Conservation (phyloP, 31 red algal genomes). For the Bonnemaisonia californica region DNA sequence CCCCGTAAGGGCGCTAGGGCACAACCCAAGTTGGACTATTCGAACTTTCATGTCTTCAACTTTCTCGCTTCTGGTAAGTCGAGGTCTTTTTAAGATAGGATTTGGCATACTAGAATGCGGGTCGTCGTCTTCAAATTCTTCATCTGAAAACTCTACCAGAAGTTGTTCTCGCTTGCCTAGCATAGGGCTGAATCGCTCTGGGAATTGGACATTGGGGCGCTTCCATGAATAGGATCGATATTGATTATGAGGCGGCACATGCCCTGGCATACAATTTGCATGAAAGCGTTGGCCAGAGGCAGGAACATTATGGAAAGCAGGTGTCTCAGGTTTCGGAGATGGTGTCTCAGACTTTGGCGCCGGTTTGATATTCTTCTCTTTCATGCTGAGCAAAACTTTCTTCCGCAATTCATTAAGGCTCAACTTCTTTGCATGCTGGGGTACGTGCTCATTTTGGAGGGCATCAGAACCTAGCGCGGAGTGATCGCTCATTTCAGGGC, state of each 20-base stretch:
- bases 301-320: not conserved
- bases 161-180: not conserved
- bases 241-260: no score
- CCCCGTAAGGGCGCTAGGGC: slow-evolving; percentile 24
- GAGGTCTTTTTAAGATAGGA: not conserved
- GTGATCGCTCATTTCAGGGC: no score
- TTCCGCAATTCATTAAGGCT: not conserved
- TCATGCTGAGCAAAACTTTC: slow-evolving; percentile 23
- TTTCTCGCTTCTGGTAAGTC: not conserved
- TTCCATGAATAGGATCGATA: no score
- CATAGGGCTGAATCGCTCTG: not conserved
- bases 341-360: not conserved
- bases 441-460: no score
- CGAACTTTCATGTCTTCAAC: slow-evolving; percentile 60
- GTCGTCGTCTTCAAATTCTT: slow-evolving; percentile 30
- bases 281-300: no score
- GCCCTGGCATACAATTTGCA: no score
- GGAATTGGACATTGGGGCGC: not conserved
- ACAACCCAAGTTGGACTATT: slow-evolving; percentile 32
- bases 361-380: not conserved
- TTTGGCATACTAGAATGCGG: not conserved
- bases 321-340: not conserved
- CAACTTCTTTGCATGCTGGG: no score
- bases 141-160: slow-evolving; percentile 17
- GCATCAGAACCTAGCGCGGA: no score